phyloP scores from a whole-genome alignment of 1,139 yeast genomes.

The Magnusiomyces clavatus region DNA sequence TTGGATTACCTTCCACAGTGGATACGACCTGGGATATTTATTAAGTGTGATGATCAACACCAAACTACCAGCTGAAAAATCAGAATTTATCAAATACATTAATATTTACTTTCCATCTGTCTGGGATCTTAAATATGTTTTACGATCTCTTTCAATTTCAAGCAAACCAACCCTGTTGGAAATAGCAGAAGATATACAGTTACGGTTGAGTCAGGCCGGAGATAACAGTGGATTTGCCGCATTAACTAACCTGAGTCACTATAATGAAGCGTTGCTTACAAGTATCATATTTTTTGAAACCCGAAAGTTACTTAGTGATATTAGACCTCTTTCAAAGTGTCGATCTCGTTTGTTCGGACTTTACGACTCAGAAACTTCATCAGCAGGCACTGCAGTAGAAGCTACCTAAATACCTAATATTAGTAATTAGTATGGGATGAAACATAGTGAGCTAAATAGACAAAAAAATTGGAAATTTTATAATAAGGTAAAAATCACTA shows the following conservation, averaged over 20 bases:
- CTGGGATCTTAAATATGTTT: constrained; percentile 76
- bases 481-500: no score
- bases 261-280: constrained; percentile 45
- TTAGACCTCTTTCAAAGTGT: constrained; percentile 23
- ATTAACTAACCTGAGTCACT: constrained; percentile 36
- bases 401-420: no score
- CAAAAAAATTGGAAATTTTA: no score
- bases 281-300: constrained; percentile 44
- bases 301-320: constrained; percentile 24
- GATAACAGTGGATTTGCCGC: background rate
- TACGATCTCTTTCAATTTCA: constrained; percentile 38
- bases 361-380: no score
- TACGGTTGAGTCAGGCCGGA: constrained; percentile 17
- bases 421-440: no score
- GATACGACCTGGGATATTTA: constrained; percentile 90
- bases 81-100: constrained; percentile 70
- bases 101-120: constrained; percentile 70
- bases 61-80: constrained; percentile 72
- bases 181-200: constrained; percentile 44
- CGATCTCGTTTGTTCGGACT: constrained; percentile 34
- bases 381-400: no score
- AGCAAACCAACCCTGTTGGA: constrained; percentile 34
- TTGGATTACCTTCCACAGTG: constrained; percentile 87
- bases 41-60: constrained; percentile 69
- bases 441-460: no score